Evolutionary conservation across 1,139 yeast species (phyloP).

Genomic region (Candida tropicalis): DNA sequence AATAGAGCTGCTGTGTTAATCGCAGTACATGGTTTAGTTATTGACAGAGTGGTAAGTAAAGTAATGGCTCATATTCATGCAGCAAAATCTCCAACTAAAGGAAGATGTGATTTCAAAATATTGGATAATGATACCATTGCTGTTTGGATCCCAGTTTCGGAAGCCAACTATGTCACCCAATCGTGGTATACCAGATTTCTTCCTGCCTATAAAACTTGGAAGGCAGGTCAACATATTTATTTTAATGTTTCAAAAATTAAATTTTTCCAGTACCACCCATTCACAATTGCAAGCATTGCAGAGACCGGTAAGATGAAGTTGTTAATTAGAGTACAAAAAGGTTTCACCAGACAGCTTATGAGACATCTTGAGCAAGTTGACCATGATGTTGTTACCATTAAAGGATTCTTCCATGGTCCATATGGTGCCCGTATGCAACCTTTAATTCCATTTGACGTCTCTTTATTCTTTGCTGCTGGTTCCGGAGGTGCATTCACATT

Average conservation of each 20-base stretch:
- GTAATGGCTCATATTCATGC: constrained; percentile 35
- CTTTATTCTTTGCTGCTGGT: constrained; percentile 47
- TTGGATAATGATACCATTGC: constrained; percentile 44
- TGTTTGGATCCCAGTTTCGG: constrained; percentile 37
- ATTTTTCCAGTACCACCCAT: constrained; percentile 48
- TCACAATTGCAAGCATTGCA: constrained; percentile 45
- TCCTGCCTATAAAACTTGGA: constrained; percentile 47
- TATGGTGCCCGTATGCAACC: constrained; percentile 48
- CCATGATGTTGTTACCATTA: constrained; percentile 21
- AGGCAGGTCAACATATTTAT: constrained; percentile 50
- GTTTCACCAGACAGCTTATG: constrained; percentile 44
- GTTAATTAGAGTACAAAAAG: constrained; percentile 42
- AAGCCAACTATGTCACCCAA: constrained; percentile 10
- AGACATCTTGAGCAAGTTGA: constrained; percentile 16
- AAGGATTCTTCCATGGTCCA: constrained; percentile 45
- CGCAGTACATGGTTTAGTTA: constrained; percentile 47
- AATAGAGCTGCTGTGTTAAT: constrained; percentile 38
- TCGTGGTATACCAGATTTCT: constrained; percentile 34
- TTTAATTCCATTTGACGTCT: constrained; percentile 42
- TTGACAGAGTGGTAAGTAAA: constrained; percentile 41
- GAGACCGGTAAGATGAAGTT: constrained; percentile 41
- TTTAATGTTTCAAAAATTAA: constrained; percentile 41
- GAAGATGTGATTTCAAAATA: constrained; percentile 37
- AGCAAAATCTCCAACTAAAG: constrained; percentile 40
- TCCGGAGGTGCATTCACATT: constrained; percentile 50